Evolutionary conservation across 2,329 filamentous ascomycete genomes (phyloP).

Genomic region (Didymellaceae sp.): DNA sequence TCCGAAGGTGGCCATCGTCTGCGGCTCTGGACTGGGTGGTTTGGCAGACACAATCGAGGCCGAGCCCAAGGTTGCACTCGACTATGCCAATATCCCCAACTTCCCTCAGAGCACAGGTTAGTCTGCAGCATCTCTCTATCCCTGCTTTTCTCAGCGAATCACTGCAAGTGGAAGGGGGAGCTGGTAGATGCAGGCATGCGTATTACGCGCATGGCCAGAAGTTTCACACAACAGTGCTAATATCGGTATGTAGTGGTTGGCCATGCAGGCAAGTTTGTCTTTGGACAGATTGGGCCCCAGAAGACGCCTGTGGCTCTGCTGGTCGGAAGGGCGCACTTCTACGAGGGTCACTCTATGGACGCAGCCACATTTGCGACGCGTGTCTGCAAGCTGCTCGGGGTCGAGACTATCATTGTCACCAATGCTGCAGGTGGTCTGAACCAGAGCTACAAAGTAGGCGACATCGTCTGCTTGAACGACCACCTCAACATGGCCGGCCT

Average conservation of each 20-base stretch:
- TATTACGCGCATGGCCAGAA: too few species aligned
- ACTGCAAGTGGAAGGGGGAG: too few species aligned
- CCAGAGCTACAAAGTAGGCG: constrained; percentile 67
- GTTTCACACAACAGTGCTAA: not conserved
- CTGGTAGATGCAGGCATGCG: not conserved
- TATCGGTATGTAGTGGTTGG: constrained; percentile 54
- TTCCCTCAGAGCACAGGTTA: constrained; percentile 67
- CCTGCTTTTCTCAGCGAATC: not conserved
- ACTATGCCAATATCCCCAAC: constrained; percentile 66
- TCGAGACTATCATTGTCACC: constrained; percentile 68
- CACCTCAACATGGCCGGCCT: constrained; percentile 70
- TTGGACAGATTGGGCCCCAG: constrained; percentile 62
- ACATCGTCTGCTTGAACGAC: constrained; percentile 70
- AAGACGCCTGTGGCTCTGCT: constrained; percentile 66
- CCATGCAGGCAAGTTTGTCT: constrained; percentile 70
- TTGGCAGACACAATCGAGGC: constrained; percentile 63
- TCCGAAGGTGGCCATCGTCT: constrained; percentile 68
- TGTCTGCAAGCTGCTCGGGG: constrained; percentile 67
- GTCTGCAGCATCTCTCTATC: not conserved
- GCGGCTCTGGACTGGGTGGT: constrained; percentile 68
- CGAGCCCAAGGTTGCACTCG: constrained; percentile 59
- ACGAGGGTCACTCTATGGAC: constrained; percentile 70
- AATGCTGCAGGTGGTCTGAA: constrained; percentile 72
- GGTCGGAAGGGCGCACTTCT: constrained; percentile 71
- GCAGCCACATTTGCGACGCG: constrained; percentile 68